A percentile compares a stretch with the other conserved stretches of the same genome.
Evolutionary conservation across 257 asterid species (phyloP).

Genomic region (Petunia axillaris): DNA sequence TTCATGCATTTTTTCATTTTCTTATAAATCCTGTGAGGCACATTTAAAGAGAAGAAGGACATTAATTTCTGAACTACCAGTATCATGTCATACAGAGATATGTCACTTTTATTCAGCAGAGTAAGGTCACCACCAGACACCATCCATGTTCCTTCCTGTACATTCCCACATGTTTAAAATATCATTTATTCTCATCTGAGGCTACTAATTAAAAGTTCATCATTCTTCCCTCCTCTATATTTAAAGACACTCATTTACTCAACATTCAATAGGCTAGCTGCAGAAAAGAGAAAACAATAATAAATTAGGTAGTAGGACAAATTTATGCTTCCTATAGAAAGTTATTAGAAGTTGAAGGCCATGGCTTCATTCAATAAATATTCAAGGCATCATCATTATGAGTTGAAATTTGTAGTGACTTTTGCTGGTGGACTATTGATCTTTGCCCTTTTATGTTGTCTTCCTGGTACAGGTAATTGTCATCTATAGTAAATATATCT

Average conservation of each 20-base stretch:
- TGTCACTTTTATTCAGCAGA: slow-evolving; percentile 6
- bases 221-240: not conserved
- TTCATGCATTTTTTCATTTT: too few species aligned
- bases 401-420: not conserved
- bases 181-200: not conserved
- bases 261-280: not conserved
- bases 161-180: not conserved
- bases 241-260: not conserved
- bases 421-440: not conserved
- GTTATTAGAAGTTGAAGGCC: not conserved
- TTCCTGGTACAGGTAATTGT: not conserved
- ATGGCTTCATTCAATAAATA: not conserved
- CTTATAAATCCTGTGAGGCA: not conserved
- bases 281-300: not conserved
- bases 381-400: too few species aligned
- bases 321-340: not conserved
- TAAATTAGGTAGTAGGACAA: not conserved
- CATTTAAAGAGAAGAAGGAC: not conserved
- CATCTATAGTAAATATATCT: too few species aligned
- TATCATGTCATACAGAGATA: slow-evolving; percentile 20
- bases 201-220: not conserved
- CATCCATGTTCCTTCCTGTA: not conserved
- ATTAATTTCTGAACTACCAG: slow-evolving; percentile 17
- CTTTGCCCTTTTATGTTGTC: not conserved
- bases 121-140: not conserved